phyloP scores from a whole-genome alignment of 1,139 yeast genomes.

The Candida albicans region DNA sequence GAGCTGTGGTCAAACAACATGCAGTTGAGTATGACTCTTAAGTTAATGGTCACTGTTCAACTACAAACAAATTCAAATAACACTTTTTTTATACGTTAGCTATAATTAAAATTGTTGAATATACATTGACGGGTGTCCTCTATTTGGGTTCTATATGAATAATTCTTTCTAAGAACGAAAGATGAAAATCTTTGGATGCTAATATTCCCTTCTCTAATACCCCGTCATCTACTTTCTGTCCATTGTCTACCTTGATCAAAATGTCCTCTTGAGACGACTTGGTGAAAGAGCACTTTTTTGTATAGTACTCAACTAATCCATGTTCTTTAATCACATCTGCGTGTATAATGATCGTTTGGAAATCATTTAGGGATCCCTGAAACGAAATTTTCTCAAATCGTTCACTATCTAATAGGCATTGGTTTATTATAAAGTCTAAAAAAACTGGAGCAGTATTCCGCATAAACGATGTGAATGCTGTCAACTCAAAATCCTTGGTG shows the following conservation, averaged over 20 bases:
- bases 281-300: conserved; percentile 38
- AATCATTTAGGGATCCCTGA: conserved; percentile 5
- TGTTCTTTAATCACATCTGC: conserved; percentile 55
- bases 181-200: conserved; percentile 23
- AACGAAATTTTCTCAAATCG: conserved; percentile 10
- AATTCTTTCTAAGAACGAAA: conserved; percentile 9
- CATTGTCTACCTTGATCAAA: conserved; percentile 18
- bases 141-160: not conserved
- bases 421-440: conserved; percentile 25
- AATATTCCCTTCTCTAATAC: conserved; percentile 32
- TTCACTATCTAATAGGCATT: conserved; percentile 15
- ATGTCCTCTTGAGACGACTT: conserved; percentile 25
- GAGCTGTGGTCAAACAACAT: too few species aligned
- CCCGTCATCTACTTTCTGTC: conserved; percentile 14
- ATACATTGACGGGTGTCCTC: not conserved
- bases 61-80: too few species aligned
- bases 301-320: conserved; percentile 46
- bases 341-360: conserved; percentile 21
- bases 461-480: conserved; percentile 54
- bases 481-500: conserved; percentile 36
- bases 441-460: conserved; percentile 41
- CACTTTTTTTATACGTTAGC: not conserved
- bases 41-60: too few species aligned
- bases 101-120: not conserved
- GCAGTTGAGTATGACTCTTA: too few species aligned